Base-by-base conservation (phyloP, 2,329 filamentous ascomycete genomes). In the Verticillium alfalfae region DNA sequence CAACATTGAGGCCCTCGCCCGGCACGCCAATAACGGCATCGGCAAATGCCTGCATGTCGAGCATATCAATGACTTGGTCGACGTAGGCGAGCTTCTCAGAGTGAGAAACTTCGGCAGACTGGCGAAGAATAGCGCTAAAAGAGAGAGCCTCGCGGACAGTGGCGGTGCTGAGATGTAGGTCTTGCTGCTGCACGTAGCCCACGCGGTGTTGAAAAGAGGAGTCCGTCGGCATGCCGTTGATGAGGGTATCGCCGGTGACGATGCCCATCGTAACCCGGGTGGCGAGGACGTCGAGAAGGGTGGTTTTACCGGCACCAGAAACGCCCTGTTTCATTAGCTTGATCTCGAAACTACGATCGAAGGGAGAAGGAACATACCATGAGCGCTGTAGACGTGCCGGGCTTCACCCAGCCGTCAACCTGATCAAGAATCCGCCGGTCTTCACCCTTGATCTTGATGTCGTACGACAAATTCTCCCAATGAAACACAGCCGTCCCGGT, bases 401-500 rank as follows among this genome's bases (percentile, higher is more conserved):
- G 89, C 71, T 90, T 90, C 61, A 92, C 88, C 87, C 88, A 92
- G 7, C 90, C 90, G 68, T 91, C 86, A 3, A 92, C 87, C 60
- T 90, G 80, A 65, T 92, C 85, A 45, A 93, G 74, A 66, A 93
- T 84, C 34, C 86, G 83, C 12, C 89, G 82, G 2, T 79, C 72
- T 63, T 89, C 82, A 3, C 79, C 79, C 72, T 91, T 91, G 70
- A 92, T 89, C 67, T 85, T 84, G 67, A 79, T 76, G 39, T 78
- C 70, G 37, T 73, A 92, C 71, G 85, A 88, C 1, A 91, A 82
- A 65, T 89, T 80, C 61, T 85, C 79, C 88, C 88, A 91, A 64
- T 88, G 86, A 72, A 91, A 90, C 45, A 90, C 84, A 15, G 86
- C 83, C 10, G 83, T 87, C 68, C 88, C 84, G 67, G 16, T 26